Percentiles rank a stretch among this genome's conserved stretches.
phyloP scores from a whole-genome alignment of 176 grass and related monocot species.

The Eleusine coracana region DNA sequence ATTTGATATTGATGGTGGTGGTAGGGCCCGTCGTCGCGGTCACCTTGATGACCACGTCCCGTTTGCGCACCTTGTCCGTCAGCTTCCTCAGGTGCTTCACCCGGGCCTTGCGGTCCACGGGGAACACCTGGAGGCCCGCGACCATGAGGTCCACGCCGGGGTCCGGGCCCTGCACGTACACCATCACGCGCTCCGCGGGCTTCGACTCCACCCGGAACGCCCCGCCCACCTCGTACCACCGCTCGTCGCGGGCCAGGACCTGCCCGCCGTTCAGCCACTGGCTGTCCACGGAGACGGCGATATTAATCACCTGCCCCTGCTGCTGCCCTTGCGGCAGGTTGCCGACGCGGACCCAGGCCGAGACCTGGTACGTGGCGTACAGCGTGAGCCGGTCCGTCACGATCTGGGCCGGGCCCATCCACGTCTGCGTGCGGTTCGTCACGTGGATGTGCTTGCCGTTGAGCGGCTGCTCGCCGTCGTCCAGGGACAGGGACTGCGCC shows the following conservation, averaged over 20 bases:
- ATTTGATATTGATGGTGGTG: not conserved
- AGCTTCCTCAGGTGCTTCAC: slow-evolving; percentile 59
- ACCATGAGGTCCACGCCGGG: slow-evolving; percentile 85
- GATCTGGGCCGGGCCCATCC: slow-evolving; percentile 83
- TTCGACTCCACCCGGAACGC: slow-evolving; percentile 70
- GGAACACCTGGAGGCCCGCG: slow-evolving; percentile 76
- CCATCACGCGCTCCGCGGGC: slow-evolving; percentile 51
- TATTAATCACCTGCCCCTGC: slow-evolving; percentile 54
- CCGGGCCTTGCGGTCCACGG: slow-evolving; percentile 60
- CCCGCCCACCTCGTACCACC: slow-evolving; percentile 89
- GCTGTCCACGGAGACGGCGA: slow-evolving; percentile 58
- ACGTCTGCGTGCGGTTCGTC: slow-evolving; percentile 73
- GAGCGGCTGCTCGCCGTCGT: slow-evolving; percentile 44
- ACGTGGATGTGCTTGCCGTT: slow-evolving; percentile 76
- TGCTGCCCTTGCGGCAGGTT: not conserved
- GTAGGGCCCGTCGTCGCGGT: not conserved
- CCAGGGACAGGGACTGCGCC: slow-evolving; percentile 53
- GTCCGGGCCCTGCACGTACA: slow-evolving; percentile 76
- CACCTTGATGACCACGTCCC: slow-evolving; percentile 73
- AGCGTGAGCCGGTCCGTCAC: slow-evolving; percentile 70
- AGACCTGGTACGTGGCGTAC: slow-evolving; percentile 83
- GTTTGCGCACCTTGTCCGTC: slow-evolving; percentile 73
- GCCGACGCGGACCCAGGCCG: slow-evolving; percentile 75
- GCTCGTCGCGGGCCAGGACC: slow-evolving; percentile 59
- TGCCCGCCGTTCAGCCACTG: slow-evolving; percentile 86